Conservation (phyloP, 1,139 yeast genomes). For the Suzukiozyma palmioleophila region DNA sequence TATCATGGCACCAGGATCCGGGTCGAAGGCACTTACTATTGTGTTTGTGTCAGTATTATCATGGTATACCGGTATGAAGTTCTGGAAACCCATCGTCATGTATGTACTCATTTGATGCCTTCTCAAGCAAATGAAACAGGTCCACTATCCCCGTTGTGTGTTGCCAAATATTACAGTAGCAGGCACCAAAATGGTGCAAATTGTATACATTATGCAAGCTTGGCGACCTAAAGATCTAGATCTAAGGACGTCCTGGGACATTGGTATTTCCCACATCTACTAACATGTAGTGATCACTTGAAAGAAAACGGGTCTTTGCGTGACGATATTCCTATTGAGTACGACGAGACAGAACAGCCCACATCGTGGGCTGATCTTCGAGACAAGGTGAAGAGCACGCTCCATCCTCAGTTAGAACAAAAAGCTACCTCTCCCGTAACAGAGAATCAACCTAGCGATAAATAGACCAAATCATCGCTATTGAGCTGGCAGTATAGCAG, state of each 20-base stretch:
- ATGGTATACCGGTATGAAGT: slow-evolving; percentile 54
- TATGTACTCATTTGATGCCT: too few relatives aligned
- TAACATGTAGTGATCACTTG: slow-evolving; percentile 52
- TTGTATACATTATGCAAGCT: too few relatives aligned
- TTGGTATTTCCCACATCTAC: slow-evolving; percentile 3
- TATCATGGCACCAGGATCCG: slow-evolving; percentile 7
- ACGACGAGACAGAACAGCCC: slow-evolving; percentile 34
- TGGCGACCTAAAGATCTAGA: too few relatives aligned
- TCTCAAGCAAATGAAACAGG: background rate
- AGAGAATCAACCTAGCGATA: background rate
- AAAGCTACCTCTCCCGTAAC: background rate
- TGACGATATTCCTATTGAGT: slow-evolving; percentile 50
- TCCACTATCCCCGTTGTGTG: background rate
- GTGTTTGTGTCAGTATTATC: slow-evolving; percentile 34
- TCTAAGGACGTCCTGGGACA: background rate
- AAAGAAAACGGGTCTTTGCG: slow-evolving; percentile 65
- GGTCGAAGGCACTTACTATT: slow-evolving; percentile 21
- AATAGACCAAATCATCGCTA: background rate
- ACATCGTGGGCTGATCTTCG: slow-evolving; percentile 37
- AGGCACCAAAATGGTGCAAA: too few relatives aligned
- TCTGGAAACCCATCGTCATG: slow-evolving; percentile 73
- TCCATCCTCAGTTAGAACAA: slow-evolving; percentile 18
- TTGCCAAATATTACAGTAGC: too few relatives aligned
- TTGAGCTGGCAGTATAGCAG: too few relatives aligned
- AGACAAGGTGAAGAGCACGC: slow-evolving; percentile 18